Base-by-base conservation (phyloP, 2,329 filamentous ascomycete species). In the Fusarium caatingaense region DNA sequence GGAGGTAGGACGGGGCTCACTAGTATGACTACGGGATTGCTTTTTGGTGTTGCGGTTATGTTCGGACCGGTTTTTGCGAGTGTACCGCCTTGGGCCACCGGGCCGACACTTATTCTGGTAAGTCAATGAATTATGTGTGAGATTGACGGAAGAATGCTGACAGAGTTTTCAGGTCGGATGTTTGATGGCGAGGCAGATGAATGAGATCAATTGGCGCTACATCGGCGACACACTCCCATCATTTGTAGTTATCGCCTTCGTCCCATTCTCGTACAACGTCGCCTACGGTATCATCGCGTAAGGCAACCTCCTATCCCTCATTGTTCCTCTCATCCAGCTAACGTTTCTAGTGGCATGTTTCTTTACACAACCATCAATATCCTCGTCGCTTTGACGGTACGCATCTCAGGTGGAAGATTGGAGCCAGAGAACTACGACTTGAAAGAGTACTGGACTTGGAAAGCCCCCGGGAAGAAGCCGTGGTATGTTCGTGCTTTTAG, bases 221-320 rank as follows among this genome's bases (percentile, higher is more conserved):
- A 84, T 92, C 49, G 92, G 92, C 51, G 92, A 96, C 76, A 89
- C 91, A 0, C 85, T 95, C 25, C 92, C 92, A 0, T 92, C 92
- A 2, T 95, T 95, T 79, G 81, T 94, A 32, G 93, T 91, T 20
- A 90, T 95, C 60, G 88, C 89, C 59, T 83, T 93, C 62, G 94
- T 95, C 89, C 92, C 92, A 1, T 94, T 94, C 80, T 93, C 91
- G 2, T 95, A 94, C 81, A 92, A 88, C 37, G 94, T 95, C 72
- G 92, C 92, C 4, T 92, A 95, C 73, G 92, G 93, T 25, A 84
- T 95, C 9, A 94, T 95, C 69, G 91, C 87, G 62, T 68, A 60
- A 64, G 66, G 34, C 4, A 4, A 3, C 10, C 9, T 4, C 6
- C 2, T 5, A 11, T 23, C 2, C 1, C 2, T 16, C 18, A 4